These are phyloP conservation scores for Cyathus striatus DNA, from an alignment of 768 basidiomycete genomes.

Conservation along the genomic window DNA sequence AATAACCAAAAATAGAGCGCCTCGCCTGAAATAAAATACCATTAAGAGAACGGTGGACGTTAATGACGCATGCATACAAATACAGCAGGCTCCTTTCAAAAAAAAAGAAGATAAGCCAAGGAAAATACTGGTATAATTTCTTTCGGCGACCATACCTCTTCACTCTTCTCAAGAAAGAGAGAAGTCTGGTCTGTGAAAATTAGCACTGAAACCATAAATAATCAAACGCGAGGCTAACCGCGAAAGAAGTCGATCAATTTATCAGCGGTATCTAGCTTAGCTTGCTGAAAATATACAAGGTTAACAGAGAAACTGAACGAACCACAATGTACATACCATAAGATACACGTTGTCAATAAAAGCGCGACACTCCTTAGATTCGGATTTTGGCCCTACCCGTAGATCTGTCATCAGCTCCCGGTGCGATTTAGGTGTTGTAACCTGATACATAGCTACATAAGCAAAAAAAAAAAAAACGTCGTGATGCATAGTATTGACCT, in stretches of 20 bases:
- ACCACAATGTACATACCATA: conserved; percentile 15
- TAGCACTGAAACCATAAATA: neutral
- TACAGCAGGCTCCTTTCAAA: conserved; percentile 21
- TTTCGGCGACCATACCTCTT: conserved; percentile 53
- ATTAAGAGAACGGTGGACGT: neutral
- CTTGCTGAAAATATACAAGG: conserved; percentile 22
- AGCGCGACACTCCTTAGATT: conserved; percentile 33
- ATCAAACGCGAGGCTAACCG: conserved; percentile 22
- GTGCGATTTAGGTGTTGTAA: conserved; percentile 57
- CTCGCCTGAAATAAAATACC: conserved; percentile 47
- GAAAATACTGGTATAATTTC: conserved; percentile 1
- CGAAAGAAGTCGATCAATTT: conserved; percentile 61
- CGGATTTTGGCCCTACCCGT: conserved; percentile 36
- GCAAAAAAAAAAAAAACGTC: no score
- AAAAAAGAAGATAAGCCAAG: conserved; percentile 1
- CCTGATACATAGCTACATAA: conserved; percentile 33
- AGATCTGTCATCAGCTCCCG: conserved; percentile 42
- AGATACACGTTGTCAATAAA: conserved; percentile 42
- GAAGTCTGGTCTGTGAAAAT: conserved; percentile 40
- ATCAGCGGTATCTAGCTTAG: conserved; percentile 47
- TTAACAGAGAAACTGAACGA: neutral
- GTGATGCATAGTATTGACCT: no score
- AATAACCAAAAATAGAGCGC: conserved; percentile 78
- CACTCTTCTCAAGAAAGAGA: conserved; percentile 54
- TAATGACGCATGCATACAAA: conserved; percentile 18